phyloP scores from a whole-genome alignment of 2,329 filamentous ascomycete species.

The Chaetomium sp. region DNA sequence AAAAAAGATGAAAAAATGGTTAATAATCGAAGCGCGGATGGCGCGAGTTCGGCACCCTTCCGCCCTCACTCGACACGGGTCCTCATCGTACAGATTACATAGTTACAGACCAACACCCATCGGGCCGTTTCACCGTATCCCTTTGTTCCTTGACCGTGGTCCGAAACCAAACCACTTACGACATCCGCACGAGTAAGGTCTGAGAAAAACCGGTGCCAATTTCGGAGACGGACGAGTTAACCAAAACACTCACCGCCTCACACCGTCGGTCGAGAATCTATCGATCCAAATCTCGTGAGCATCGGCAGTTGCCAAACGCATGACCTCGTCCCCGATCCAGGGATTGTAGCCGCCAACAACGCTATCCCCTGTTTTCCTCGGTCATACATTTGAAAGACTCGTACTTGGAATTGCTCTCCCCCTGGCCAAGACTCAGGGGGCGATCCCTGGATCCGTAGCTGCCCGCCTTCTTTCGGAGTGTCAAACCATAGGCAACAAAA shows the following conservation, averaged over 20 bases:
- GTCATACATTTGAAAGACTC: constrained; percentile 5
- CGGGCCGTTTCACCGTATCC: constrained; percentile 23
- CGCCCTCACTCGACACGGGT: not conserved
- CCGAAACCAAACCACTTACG: constrained; percentile 12
- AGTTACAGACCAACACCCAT: too few relatives aligned
- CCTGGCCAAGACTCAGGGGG: constrained; percentile 4
- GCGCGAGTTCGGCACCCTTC: constrained; percentile 8
- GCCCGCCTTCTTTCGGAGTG: not conserved
- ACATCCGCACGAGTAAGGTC: constrained; percentile 9
- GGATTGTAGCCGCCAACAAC: not conserved
- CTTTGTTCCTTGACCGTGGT: not conserved
- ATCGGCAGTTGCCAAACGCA: not conserved
- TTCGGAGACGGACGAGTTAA: not conserved
- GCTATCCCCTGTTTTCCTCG: not conserved
- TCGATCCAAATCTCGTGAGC: not conserved
- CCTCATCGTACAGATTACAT: too few relatives aligned
- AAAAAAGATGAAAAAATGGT: not conserved
- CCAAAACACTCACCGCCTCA: constrained; percentile 12
- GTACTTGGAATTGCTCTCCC: constrained; percentile 10
- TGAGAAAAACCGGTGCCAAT: constrained; percentile 13
- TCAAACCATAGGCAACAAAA: not conserved
- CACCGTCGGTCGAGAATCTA: not conserved
- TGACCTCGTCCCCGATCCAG: not conserved
- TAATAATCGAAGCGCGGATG: constrained; percentile 4
- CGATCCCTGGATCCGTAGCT: not conserved